Evolutionary conservation across 1,139 yeast genomes (phyloP), one percentile per base, ranked within the genome.

Genomic region (Hyphopichia buzzinii): DNA sequence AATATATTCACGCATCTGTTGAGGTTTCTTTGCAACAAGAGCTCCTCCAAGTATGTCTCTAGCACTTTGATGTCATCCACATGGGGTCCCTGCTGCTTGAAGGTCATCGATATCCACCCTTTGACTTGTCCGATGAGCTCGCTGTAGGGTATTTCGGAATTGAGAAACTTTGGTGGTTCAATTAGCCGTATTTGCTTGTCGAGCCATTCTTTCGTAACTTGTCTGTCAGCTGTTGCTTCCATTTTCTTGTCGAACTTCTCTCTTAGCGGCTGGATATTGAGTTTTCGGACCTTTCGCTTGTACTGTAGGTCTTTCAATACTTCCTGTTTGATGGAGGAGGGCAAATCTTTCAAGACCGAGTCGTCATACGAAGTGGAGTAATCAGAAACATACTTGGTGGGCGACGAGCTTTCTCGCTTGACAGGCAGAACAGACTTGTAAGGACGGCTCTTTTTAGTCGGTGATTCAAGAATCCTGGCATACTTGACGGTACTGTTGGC

Each of bases 1-100:
- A 64, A 36, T 29, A 69, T 40, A 16, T 51, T 42, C 8, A 55
- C 15, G 27, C 62, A 48, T 23, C 64, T 42, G n/a, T 46, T 41
- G 2, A 55, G 29, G 26, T 54, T 49, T 10, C 48, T 47, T 26
- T 48, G 51, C 1, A 39, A 32, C 16, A 57, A 37, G 27, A 67
- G 42, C 12, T 39, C 41, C 14, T 38, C 31, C 8, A 68, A 33
- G 43, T 62, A 67, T 0, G 40, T 41, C 1, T 42, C 51, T 39
- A 79, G 74, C 10, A 68, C 47, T 1, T 47, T 45, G 3, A 79
- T 57, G 48, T 84, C 92, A 25, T 74, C 82, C 3, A 47, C 49
- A 48, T 79, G 82, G 0, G 90, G 89, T 0, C 85, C 84, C 22
- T 60, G 61, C 22, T 59, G 64, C n/a, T 55, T 44, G 4, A 69